Percentiles rank a stretch among this genome's conserved stretches.
Evolutionary conservation across 2,329 filamentous ascomycete species (phyloP).

Genomic region (Lecanosticta acicola): DNA sequence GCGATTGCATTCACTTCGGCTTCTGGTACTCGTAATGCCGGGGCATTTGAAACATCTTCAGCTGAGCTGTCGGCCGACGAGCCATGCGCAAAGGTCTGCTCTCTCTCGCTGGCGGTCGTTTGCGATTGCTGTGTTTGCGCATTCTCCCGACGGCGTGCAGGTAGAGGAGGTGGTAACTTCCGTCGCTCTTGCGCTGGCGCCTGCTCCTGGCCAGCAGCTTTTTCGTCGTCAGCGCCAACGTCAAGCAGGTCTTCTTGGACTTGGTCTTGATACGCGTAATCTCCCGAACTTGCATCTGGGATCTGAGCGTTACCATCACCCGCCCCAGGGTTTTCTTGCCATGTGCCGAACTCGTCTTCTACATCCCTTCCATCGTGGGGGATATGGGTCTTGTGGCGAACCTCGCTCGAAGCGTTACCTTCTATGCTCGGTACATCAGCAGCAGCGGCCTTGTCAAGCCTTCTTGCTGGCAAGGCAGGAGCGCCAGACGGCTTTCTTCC

Average conservation of each 20-base stretch:
- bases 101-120: neutral
- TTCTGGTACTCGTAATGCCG: constrained; percentile 11
- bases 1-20: constrained; percentile 10
- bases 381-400: neutral
- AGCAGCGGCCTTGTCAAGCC: no score
- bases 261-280: neutral
- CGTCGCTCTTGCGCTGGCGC: no score
- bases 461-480: constrained; percentile 6
- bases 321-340: constrained; percentile 15
- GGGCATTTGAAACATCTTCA: neutral
- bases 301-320: neutral
- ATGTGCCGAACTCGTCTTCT: constrained; percentile 19
- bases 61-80: neutral
- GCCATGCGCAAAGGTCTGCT: neutral
- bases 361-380: neutral
- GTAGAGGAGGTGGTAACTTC: no score
- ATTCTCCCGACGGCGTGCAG: no score
- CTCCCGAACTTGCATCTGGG: neutral
- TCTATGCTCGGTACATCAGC: no score
- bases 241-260: neutral
- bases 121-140: neutral
- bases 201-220: neutral
- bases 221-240: neutral
- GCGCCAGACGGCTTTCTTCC: constrained; percentile 13
- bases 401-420: neutral